Evolutionary conservation across 768 basidiomycete species (phyloP).

Genomic region (Mycena amicta): DNA sequence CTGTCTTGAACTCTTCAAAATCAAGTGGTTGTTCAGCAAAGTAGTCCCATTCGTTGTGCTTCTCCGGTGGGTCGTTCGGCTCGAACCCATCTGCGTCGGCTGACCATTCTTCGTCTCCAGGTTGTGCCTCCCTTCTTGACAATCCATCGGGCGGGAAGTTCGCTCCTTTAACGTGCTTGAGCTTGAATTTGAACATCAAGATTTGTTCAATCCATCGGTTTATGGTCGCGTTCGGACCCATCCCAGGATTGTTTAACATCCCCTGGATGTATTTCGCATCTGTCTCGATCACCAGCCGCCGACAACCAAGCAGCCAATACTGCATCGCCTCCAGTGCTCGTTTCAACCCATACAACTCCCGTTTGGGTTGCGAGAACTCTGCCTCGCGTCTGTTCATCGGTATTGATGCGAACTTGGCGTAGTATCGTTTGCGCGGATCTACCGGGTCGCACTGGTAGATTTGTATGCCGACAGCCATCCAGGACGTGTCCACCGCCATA

Average conservation of each 20-base stretch:
- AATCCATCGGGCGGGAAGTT: conserved; percentile 22
- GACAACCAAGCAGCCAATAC: conserved; percentile 23
- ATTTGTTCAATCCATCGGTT: no score
- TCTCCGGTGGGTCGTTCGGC: neutral
- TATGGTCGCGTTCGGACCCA: no score
- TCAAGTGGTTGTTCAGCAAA: conserved; percentile 5
- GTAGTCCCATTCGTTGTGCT: conserved; percentile 5
- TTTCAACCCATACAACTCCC: conserved; percentile 30
- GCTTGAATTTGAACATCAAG: conserved; percentile 27
- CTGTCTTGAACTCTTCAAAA: conserved; percentile 6
- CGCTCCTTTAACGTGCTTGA: conserved; percentile 18
- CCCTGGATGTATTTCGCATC: no score
- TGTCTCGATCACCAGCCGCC: conserved; percentile 5
- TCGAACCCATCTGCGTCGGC: neutral
- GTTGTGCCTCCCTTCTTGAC: conserved; percentile 20
- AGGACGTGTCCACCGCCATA: no score
- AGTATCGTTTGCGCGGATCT: conserved; percentile 13
- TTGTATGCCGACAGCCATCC: no score
- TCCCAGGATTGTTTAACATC: no score
- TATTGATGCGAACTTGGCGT: conserved; percentile 31
- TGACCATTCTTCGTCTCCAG: neutral
- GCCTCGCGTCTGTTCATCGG: conserved; percentile 8
- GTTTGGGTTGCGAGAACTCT: conserved; percentile 28
- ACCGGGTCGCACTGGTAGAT: no score
- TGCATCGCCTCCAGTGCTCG: conserved; percentile 6